These are phyloP conservation scores for Adansonia rubrostipa DNA, from an alignment of 441 rosid species.

Conservation along the genomic window DNA sequence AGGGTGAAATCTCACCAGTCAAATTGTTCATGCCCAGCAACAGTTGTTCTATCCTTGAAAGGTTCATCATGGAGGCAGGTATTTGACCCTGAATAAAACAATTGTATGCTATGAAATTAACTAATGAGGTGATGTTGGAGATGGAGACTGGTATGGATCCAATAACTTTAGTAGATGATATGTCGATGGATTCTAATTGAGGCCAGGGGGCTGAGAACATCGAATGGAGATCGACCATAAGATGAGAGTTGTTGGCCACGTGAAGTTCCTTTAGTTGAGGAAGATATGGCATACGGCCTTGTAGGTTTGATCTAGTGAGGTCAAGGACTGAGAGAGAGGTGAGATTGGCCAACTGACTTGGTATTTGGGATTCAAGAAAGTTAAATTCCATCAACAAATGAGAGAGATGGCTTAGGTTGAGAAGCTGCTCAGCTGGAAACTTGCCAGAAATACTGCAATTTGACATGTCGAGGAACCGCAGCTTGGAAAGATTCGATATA, in stretches of 20 bases:
- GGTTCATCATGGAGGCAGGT: constrained; percentile 34
- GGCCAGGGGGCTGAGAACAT: constrained; percentile 35
- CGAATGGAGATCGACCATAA: constrained; percentile 24
- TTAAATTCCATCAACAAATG: constrained; percentile 31
- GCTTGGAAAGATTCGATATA: constrained; percentile 27
- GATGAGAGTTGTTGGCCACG: constrained; percentile 23
- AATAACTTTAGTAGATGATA: constrained; percentile 25
- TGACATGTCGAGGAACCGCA: constrained; percentile 27
- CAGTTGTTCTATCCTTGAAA: constrained; percentile 18
- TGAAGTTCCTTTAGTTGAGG: constrained; percentile 29
- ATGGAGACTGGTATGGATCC: constrained; percentile 34
- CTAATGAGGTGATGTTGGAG: constrained; percentile 31
- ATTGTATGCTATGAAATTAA: constrained; percentile 23
- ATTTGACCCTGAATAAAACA: constrained; percentile 31
- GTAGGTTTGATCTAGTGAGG: constrained; percentile 30
- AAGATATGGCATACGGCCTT: constrained; percentile 34
- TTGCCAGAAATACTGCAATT: constrained; percentile 29
- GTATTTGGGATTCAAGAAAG: constrained; percentile 27
- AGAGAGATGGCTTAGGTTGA: constrained; percentile 32
- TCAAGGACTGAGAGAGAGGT: constrained; percentile 32
- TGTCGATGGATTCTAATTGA: constrained; percentile 27
- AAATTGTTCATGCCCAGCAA: constrained; percentile 15
- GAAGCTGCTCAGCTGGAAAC: constrained; percentile 27
- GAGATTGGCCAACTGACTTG: constrained; percentile 29
- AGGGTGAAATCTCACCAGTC: constrained; percentile 26